Base-by-base conservation (phyloP, 371 early-diverging fungal genomes). In the Mucor plumbeus region DNA sequence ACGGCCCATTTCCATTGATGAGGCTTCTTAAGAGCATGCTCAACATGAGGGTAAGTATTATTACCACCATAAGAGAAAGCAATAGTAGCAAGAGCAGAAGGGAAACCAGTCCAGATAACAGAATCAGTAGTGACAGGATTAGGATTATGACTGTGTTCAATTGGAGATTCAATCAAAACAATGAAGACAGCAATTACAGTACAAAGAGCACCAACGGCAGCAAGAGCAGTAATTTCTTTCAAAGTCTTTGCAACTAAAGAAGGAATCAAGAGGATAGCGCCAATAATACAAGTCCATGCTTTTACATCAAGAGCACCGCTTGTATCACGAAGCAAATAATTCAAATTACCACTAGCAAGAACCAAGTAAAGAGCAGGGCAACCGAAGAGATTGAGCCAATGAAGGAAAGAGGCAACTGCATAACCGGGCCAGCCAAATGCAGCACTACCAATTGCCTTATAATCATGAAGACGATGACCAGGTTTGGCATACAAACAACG, bases 11-110 rank as follows among this genome's bases (percentile, higher is more conserved):
- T 86, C 90, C 95, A 97, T 61, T 87, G 77, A 61, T 86, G 78
- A 68, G 95, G 95, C 59, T 90, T 81, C 70, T 85, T 83, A 87
- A 97, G 90, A 17, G 94, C 91, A 67, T 87, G 86, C 69, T 94
- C 94, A n/a, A 94, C 89, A 70, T 93, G 92, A 58, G 83, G 83
- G 39, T 83, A 83, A 13, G 83, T 83, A 64, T 83, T 83, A 75
- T 77, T 83, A 71, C 83, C 83, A 59, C 86, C 87, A 63, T 78
- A 88, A 26, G 86, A 85, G 75, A 88, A 88, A 21, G 86, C 84
- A 71, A 88, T 87, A 1, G 89, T 86, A 7, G 88, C 78, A 11
- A 88, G 67, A 4, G 88, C 87, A 8, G 83, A 69, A 48, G 89
- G 89, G 69, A 88, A 86, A 67, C 83, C 83, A 43, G 75, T 66